phyloP scores from a whole-genome alignment of 257 asterid genomes.

The Cynanchum wilfordii region DNA sequence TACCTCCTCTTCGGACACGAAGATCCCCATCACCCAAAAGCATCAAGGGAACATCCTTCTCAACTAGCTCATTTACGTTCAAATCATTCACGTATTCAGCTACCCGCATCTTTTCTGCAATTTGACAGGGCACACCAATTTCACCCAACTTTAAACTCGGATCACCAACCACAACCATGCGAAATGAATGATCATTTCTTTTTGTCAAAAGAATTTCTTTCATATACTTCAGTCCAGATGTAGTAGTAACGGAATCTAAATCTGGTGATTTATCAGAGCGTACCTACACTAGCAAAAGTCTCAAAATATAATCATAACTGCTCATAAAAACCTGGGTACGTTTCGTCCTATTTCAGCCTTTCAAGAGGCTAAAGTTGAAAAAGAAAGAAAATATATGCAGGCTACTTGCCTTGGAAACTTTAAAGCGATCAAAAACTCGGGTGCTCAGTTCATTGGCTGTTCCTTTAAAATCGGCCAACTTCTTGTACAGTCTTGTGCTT shows the following conservation, averaged over 20 bases:
- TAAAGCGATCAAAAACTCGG: conserved; percentile 66
- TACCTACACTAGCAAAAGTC: conserved; percentile 54
- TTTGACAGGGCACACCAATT: conserved; percentile 68
- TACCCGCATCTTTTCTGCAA: conserved; percentile 60
- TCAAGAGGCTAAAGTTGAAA: conserved; percentile 1
- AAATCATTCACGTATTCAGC: conserved; percentile 50
- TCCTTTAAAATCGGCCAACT: conserved; percentile 71
- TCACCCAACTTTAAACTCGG: conserved; percentile 61
- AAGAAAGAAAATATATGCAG: conserved; percentile 11
- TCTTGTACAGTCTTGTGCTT: conserved; percentile 58
- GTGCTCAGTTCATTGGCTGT: conserved; percentile 70
- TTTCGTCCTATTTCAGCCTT: not conserved
- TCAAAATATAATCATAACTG: conserved; percentile 16
- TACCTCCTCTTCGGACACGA: conserved; percentile 51
- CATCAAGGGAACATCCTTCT: conserved; percentile 46
- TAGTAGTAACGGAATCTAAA: conserved; percentile 46
- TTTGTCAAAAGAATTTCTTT: conserved; percentile 81
- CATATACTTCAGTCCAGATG: conserved; percentile 69
- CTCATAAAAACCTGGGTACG: not conserved
- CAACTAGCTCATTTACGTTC: conserved; percentile 57
- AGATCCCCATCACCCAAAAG: conserved; percentile 46
- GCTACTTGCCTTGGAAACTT: conserved; percentile 77
- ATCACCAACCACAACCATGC: conserved; percentile 97
- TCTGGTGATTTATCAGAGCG: conserved; percentile 63
- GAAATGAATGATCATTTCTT: conserved; percentile 72